These are phyloP conservation scores for Beauveria medogensis DNA, from an alignment of 2,329 filamentous ascomycete genomes.

Conservation along the genomic window DNA sequence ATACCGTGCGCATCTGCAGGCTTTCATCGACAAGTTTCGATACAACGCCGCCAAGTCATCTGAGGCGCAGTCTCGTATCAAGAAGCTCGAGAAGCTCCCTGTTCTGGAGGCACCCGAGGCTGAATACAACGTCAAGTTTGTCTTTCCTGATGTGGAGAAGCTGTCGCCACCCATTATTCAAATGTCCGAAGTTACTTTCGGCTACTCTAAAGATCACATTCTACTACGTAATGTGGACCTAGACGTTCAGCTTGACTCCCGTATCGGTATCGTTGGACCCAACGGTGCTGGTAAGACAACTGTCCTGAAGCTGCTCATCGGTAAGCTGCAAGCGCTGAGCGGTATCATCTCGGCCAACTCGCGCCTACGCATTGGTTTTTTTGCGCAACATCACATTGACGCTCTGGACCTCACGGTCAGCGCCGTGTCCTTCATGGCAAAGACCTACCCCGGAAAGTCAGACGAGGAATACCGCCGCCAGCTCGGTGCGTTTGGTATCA, in stretches of 20 bases:
- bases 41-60: slow-evolving; percentile 99
- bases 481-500: slow-evolving; percentile 82
- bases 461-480: slow-evolving; percentile 97
- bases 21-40: slow-evolving; percentile 98
- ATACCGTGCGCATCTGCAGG: slow-evolving; percentile 84
- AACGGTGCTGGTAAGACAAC: slow-evolving; percentile 99
- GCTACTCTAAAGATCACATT: slow-evolving; percentile 71
- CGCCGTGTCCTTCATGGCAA: slow-evolving; percentile 94
- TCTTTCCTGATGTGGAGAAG: slow-evolving; percentile 96
- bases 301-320: slow-evolving; percentile 93
- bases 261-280: slow-evolving; percentile 97
- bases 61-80: slow-evolving; percentile 96
- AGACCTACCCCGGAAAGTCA: slow-evolving; percentile 78
- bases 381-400: slow-evolving; percentile 97
- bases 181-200: slow-evolving; percentile 88
- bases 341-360: slow-evolving; percentile 86
- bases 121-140: slow-evolving; percentile 94
- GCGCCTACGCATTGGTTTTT: slow-evolving; percentile 86
- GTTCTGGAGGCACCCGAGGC: slow-evolving; percentile 81
- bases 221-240: slow-evolving; percentile 83
- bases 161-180: slow-evolving; percentile 95
- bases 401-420: slow-evolving; percentile 82
- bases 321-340: slow-evolving; percentile 65
- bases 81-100: slow-evolving; percentile 97
- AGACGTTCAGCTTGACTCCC: slow-evolving; percentile 94